Conservation (phyloP, 2,329 filamentous ascomycete species). For the Moelleriella libera region DNA sequence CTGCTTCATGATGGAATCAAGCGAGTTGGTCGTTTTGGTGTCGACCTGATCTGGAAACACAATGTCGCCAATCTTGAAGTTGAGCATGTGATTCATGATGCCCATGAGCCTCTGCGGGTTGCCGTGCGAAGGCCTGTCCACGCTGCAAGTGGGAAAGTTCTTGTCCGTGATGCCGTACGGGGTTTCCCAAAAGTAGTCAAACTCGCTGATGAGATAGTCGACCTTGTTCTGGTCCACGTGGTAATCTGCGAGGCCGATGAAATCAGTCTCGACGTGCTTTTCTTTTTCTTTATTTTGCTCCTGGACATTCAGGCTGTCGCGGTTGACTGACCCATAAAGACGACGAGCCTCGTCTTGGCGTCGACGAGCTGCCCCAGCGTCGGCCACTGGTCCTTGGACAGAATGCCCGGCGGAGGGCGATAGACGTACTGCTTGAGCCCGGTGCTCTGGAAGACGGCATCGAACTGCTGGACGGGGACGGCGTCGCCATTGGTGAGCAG, state of each 20-base stretch:
- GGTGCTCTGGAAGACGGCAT: constrained; percentile 35
- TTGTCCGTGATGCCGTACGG: constrained; percentile 47
- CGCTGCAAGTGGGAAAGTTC: constrained; percentile 47
- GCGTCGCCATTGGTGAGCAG: constrained; percentile 48
- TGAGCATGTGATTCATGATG: constrained; percentile 26
- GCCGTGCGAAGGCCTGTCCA: constrained; percentile 42
- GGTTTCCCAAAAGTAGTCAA: constrained; percentile 58
- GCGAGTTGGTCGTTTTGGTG: constrained; percentile 20
- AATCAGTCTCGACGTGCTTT: not conserved
- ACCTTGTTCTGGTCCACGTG: constrained; percentile 31
- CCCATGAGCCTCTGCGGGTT: constrained; percentile 26
- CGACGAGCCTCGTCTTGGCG: constrained; percentile 47
- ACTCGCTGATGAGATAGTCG: constrained; percentile 52
- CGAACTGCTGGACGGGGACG: constrained; percentile 41
- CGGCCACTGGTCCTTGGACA: constrained; percentile 46
- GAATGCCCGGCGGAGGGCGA: constrained; percentile 22
- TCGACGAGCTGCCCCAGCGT: constrained; percentile 54
- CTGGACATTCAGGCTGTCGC: not conserved
- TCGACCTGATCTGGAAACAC: constrained; percentile 18
- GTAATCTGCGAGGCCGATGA: constrained; percentile 36
- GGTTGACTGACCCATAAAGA: constrained; percentile 47
- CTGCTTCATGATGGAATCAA: constrained; percentile 14
- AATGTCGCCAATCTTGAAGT: constrained; percentile 15
- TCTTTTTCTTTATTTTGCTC: too few species aligned
- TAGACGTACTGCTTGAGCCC: constrained; percentile 45